These are phyloP conservation scores for Lentinus brumalis DNA, from an alignment of 768 basidiomycete genomes.

Conservation along the genomic window DNA sequence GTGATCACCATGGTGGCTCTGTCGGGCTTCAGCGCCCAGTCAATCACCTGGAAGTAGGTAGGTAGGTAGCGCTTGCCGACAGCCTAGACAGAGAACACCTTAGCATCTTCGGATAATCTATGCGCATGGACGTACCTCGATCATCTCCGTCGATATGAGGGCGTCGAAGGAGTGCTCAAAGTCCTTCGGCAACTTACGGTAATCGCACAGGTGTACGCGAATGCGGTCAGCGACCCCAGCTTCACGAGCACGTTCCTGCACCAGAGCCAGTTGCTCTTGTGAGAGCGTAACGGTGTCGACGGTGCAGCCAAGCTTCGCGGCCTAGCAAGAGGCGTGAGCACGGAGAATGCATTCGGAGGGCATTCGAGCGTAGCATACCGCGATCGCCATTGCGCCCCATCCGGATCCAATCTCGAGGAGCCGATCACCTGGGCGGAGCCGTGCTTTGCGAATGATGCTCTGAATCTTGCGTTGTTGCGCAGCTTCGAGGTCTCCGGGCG, in stretches of 20 bases:
- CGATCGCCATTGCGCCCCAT: conserved; percentile 50
- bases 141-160: conserved; percentile 46
- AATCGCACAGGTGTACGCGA: conserved; percentile 43
- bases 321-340: conserved; percentile 25
- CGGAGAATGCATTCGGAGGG: too few relatives aligned
- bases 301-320: conserved; percentile 43
- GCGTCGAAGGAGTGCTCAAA: conserved; percentile 43
- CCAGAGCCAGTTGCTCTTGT: conserved; percentile 39
- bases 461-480: conserved; percentile 47
- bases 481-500: conserved; percentile 34
- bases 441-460: conserved; percentile 44
- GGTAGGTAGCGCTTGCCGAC: conserved; percentile 44
- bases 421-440: conserved; percentile 42
- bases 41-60: conserved; percentile 41
- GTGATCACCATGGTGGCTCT: conserved; percentile 42
- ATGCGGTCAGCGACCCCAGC: conserved; percentile 33
- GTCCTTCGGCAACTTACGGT: conserved; percentile 36
- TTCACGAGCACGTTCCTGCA: conserved; percentile 37
- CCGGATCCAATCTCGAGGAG: conserved; percentile 53
- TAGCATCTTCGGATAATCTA: too few relatives aligned
- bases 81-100: conserved; percentile 27
- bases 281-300: conserved; percentile 47
- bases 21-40: conserved; percentile 39
- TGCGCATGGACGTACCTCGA: conserved; percentile 45
- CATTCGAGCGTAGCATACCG: too few relatives aligned